Percentiles rank a stretch among this genome's conserved stretches.
Evolutionary conservation across 1,284 basidiomycete species (phyloP).

Genomic region (Tilletia setariae): DNA sequence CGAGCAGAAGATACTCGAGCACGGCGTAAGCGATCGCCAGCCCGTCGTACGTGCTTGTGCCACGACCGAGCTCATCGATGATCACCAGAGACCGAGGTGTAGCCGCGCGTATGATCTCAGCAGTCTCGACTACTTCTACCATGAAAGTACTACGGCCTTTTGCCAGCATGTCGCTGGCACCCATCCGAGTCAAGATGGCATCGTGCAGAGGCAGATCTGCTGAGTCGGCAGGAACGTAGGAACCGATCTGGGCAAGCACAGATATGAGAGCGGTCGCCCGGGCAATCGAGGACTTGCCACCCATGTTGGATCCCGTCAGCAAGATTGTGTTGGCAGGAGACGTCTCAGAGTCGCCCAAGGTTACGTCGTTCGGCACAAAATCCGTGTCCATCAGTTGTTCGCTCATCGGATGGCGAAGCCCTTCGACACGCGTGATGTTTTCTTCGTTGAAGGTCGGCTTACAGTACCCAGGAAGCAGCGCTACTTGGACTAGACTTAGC

Average conservation of each 20-base stretch:
- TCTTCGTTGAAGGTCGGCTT: background rate
- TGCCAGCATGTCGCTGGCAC: slow-evolving; percentile 77
- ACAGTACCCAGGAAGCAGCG: slow-evolving; percentile 30
- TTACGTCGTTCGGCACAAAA: slow-evolving; percentile 45
- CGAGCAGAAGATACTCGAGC: slow-evolving; percentile 26
- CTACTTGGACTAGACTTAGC: slow-evolving; percentile 32
- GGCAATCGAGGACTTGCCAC: slow-evolving; percentile 66
- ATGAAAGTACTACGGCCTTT: slow-evolving; percentile 86
- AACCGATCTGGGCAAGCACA: slow-evolving; percentile 61
- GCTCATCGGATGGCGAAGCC: slow-evolving; percentile 47
- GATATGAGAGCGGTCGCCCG: slow-evolving; percentile 46
- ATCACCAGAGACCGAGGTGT: slow-evolving; percentile 39
- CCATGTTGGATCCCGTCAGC: slow-evolving; percentile 54
- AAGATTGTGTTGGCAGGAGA: slow-evolving; percentile 28
- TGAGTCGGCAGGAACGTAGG: slow-evolving; percentile 65
- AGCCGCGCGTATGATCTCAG: slow-evolving; percentile 68
- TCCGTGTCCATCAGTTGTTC: slow-evolving; percentile 30
- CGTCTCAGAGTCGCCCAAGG: slow-evolving; percentile 24
- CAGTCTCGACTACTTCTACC: slow-evolving; percentile 69
- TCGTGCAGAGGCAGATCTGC: slow-evolving; percentile 76
- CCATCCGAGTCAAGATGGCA: slow-evolving; percentile 78
- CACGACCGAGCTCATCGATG: slow-evolving; percentile 42
- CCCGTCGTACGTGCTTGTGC: slow-evolving; percentile 42
- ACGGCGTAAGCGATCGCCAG: slow-evolving; percentile 39
- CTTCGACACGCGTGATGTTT: slow-evolving; percentile 19